Base-by-base conservation (phyloP, 208 protist species). In the Plasmodiophora brassicae region DNA sequence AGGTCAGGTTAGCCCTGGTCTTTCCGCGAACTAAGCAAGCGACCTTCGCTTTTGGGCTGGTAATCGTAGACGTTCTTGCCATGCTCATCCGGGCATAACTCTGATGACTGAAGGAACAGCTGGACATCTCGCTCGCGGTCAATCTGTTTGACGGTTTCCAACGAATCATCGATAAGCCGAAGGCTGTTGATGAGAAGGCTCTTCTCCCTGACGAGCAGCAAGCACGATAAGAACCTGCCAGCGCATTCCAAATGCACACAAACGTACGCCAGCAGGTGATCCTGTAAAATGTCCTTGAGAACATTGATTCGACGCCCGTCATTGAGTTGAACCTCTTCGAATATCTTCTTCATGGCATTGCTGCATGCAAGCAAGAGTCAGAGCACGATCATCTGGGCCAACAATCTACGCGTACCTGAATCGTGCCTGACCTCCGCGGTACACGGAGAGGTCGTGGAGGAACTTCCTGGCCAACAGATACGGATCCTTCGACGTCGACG, bases 281-380 rank as follows among this genome's bases (percentile, higher is more conserved):
- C 65, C 65, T 44, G 65, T 32, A 78, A 78, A 78, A 78, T 78
- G 5, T 78, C 65, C n/a, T 78, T 78, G 14, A 78, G 20, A 78
- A 5, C 65, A 78, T 32, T 78, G 32, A 78, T 78, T 32, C 65
- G 5, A 14, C 65, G 65, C 5, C 65, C 65, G n/a, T 78, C 65
- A 78, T 78, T 5, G 5, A 78, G 65, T 44, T 32, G 65, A 5
- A 78, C 65, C 41, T 78, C 65, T 36, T 78, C 65, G 65, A 78
- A 78, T 44, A 78, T 78, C 41, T 78, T 78, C 65, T 78, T 78
- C 65, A 78, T 78, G n/a, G 65, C 65, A 32, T 38, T n/a, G n/a
- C 65, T 78, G n/a, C 20, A 32, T 32, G 32, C 5, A 78, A 78
- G n/a, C 41, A n/a, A 78, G 65, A 5, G n/a, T 78, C 32, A 32